Evolutionary conservation across 73 alveolate species (phyloP).

Genomic region (Paramecium primaurelia): DNA sequence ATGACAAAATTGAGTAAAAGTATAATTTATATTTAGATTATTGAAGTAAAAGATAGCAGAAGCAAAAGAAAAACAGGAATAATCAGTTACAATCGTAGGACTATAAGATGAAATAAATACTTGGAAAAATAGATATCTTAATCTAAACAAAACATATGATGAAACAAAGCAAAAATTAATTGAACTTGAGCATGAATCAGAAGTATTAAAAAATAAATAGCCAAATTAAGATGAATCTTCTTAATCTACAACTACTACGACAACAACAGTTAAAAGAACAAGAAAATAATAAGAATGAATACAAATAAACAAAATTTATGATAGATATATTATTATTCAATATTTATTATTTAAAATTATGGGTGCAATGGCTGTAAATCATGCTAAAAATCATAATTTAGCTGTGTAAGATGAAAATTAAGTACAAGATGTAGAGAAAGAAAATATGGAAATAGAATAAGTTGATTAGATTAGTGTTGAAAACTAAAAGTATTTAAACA

Average conservation of each 20-base stretch:
- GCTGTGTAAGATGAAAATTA: not conserved
- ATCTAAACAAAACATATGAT: not conserved
- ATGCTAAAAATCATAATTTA: not conserved
- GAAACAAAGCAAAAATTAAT: not conserved
- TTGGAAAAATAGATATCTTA: not conserved
- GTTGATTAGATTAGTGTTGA: not conserved
- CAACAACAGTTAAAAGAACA: not conserved
- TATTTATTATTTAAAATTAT: not conserved
- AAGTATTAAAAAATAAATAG: not conserved
- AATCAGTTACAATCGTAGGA: not conserved
- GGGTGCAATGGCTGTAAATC: not conserved
- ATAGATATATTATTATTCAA: not conserved
- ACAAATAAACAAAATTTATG: not conserved
- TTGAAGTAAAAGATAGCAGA: not conserved
- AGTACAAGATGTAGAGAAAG: not conserved
- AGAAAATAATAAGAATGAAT: not conserved
- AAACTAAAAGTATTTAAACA: not conserved
- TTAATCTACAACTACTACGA: not conserved
- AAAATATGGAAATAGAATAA: not conserved
- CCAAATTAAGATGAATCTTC: slow-evolving; percentile 4
- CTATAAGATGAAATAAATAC: not conserved
- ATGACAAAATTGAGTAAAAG: not conserved
- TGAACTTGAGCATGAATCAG: not conserved
- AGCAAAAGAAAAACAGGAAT: not conserved
- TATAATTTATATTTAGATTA: not conserved